Base-by-base conservation (phyloP, 192 early-diverging fungal genomes). In the Umbelopsis vinacea region DNA sequence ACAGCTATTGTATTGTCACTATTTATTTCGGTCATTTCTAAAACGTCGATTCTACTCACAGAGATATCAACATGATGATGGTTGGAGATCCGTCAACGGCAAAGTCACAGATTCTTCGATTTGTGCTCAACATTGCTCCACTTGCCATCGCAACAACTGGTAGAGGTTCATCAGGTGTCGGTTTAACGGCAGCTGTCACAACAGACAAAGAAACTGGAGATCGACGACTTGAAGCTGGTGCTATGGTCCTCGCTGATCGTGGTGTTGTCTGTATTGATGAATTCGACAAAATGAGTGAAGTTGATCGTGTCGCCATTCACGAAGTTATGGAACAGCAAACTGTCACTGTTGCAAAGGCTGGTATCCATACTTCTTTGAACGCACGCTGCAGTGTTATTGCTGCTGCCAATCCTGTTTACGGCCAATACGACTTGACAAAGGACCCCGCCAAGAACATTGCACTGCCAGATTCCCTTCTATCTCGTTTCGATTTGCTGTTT, bases 291-390 rank as follows among this genome's bases (percentile, higher is more conserved):
- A 99, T 99, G 98, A 93, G 86, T 40, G 97, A 98, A 71, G 87
- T 93, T 21, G 98, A 99, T 76, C 90, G 97, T 69, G 96, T 97
- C 3, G 97, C 98, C 0, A 99, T 99, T 83, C 98, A 99, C 85
- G 98, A 99, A 90, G 98, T 98, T 3, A 99, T 99, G 98, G 98
- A 99, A 86, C 98, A 99, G 82, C 98, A 99, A 85, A 98, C 97
- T 5, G 93, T 98, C 10, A 97, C 95, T 0, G 95, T 98, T 69
- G 95, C 94, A 47, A 97, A 98, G 81, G 98, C 98, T 6, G 98
- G 98, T n/a, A 98, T 99, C 68, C 95, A 97, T 76, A 98, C 97
- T 0, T 95, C 95, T 7, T 83, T 99, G 38, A 99, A 99, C 82
- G 97, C 98, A 19, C 89, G 98, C 17, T 97, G 95, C 81, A 93